A percentile compares a stretch with the other conserved stretches of the same genome.
Conservation (phyloP, 2,329 filamentous ascomycete species). For the Pseudocercospora macadamiae region DNA sequence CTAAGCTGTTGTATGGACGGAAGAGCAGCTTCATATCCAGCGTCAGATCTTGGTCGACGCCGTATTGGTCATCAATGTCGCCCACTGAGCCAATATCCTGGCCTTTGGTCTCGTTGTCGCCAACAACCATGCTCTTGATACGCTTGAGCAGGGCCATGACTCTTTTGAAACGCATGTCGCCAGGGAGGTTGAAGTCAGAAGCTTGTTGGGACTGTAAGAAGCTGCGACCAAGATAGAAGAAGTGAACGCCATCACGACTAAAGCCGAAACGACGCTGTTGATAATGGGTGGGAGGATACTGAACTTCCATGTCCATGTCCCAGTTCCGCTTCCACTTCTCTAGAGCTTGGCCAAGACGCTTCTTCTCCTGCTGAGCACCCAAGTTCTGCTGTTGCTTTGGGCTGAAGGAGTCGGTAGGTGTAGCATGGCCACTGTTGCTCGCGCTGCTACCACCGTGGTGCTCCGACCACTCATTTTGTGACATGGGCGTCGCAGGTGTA, state of each 20-base stretch:
- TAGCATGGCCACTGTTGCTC: constrained; percentile 44
- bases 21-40: constrained; percentile 74
- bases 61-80: constrained; percentile 69
- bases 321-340: constrained; percentile 74
- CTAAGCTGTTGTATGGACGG: constrained; percentile 54
- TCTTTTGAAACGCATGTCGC: constrained; percentile 62
- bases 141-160: constrained; percentile 64
- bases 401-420: constrained; percentile 45
- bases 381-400: constrained; percentile 47
- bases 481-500: constrained; percentile 59
- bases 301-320: constrained; percentile 69
- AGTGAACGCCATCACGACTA: constrained; percentile 71
- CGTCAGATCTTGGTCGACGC: constrained; percentile 63
- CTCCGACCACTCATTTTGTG: constrained; percentile 62
- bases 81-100: constrained; percentile 70
- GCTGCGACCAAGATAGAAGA: constrained; percentile 71
- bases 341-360: constrained; percentile 56
- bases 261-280: constrained; percentile 68
- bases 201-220: constrained; percentile 59
- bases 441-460: constrained; percentile 41
- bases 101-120: constrained; percentile 66
- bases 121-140: constrained; percentile 62
- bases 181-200: constrained; percentile 56
- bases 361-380: constrained; percentile 53
- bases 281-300: constrained; percentile 62